Evolutionary conservation across 345 rosid genomes (phyloP).

Genomic region (Eucalyptus polyanthemos): DNA sequence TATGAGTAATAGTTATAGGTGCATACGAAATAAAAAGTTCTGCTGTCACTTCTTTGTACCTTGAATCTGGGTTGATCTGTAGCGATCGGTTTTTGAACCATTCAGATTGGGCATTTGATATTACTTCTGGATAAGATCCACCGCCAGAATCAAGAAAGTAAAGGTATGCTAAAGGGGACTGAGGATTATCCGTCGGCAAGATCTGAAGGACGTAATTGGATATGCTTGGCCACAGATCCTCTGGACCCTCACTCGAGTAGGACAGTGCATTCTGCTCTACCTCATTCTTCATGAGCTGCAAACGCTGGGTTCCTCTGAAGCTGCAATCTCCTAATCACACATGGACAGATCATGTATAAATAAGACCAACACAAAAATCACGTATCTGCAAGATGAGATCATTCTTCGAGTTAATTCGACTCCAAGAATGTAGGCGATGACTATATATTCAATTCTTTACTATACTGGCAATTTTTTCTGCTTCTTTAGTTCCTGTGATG

Average conservation of each 20-base stretch:
- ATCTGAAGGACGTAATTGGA: constrained; percentile 58
- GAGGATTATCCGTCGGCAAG: constrained; percentile 19
- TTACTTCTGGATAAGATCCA: constrained; percentile 75
- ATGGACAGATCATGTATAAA: not conserved
- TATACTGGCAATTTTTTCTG: not conserved
- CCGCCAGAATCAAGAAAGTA: constrained; percentile 95
- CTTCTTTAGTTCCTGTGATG: not conserved
- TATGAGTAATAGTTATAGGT: not conserved
- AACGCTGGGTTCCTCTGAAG: constrained; percentile 45
- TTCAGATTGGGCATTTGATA: constrained; percentile 62
- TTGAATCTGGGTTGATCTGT: constrained; percentile 52
- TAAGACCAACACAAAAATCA: not conserved
- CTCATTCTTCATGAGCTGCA: constrained; percentile 51
- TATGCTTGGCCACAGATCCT: constrained; percentile 68
- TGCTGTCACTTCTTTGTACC: constrained; percentile 9
- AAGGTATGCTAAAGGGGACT: constrained; percentile 25
- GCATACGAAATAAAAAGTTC: no score
- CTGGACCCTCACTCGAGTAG: constrained; percentile 39
- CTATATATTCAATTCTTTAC: not conserved
- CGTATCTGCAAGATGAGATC: not conserved
- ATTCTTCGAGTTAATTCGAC: not conserved
- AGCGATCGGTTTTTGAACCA: constrained; percentile 52
- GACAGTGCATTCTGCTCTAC: constrained; percentile 29
- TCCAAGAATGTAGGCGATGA: not conserved
- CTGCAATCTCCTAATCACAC: constrained; percentile 19